A percentile compares a stretch with the other conserved stretches of the same genome.
Conservation (phyloP, 78 protist species). For the Capsaspora owczarzaki region DNA sequence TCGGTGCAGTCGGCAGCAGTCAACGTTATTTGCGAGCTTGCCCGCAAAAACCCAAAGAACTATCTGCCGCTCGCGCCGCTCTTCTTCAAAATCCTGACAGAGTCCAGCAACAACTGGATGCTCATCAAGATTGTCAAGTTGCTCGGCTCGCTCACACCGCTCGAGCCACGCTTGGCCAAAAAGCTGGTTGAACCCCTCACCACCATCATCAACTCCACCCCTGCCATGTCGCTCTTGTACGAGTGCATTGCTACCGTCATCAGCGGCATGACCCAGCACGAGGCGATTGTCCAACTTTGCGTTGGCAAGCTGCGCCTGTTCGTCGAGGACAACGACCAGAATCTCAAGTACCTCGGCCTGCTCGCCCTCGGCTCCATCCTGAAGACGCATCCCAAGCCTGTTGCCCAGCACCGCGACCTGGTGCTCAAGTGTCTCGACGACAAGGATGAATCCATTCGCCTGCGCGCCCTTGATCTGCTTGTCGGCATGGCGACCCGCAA, state of each 20-base stretch:
- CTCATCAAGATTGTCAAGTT: constrained; percentile 90
- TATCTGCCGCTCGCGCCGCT: constrained; percentile 86
- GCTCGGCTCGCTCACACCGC: constrained; percentile 79
- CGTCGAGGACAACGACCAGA: constrained; percentile 88
- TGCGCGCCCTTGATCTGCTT: constrained; percentile 77
- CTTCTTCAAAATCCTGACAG: constrained; percentile 70
- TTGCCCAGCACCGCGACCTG: constrained; percentile 39
- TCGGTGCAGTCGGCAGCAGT: constrained; percentile 66
- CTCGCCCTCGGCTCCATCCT: constrained; percentile 68
- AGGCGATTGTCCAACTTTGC: constrained; percentile 60
- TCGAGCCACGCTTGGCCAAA: constrained; percentile 82
- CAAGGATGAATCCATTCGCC: constrained; percentile 81
- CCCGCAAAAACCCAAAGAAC: constrained; percentile 87
- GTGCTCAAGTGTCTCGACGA: constrained; percentile 65
- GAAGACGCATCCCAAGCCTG: constrained; percentile 67
- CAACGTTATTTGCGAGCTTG: constrained; percentile 91
- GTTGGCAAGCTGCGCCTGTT: constrained; percentile 65
- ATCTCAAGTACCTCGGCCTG: constrained; percentile 90
- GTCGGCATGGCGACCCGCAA: constrained; percentile 75
- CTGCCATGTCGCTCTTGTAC: constrained; percentile 78
- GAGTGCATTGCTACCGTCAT: constrained; percentile 74
- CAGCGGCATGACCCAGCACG: constrained; percentile 33
- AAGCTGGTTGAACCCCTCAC: constrained; percentile 84
- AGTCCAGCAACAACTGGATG: constrained; percentile 86
- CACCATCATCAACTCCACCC: constrained; percentile 74